Evolutionary conservation across 371 early-diverging fungal genomes (phyloP), one percentile per base, ranked within the genome.

Genomic region (Saksenaea oblongispora): DNA sequence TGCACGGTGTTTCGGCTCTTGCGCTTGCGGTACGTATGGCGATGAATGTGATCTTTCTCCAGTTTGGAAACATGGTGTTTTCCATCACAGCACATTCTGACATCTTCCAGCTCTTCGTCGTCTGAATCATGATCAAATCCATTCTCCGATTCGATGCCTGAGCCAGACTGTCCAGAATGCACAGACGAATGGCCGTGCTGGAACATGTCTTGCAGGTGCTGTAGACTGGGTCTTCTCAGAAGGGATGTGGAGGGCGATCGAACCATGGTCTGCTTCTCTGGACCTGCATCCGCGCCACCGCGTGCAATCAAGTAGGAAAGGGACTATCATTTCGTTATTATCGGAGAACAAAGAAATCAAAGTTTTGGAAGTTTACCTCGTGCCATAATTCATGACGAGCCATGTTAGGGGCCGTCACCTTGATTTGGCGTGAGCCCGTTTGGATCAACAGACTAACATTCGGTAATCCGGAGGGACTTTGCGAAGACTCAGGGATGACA

Each of bases 381-480:
- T 62, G 53, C 90, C 90, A 90, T 34, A 80, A 64, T 15, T 89
- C 84, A 58, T 90, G 90, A 57, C 84, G 83, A 28, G 79, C 80
- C 59, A 82, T 79, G 7, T 75, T 76, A 1, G 79, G 78, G 0
- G 90, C 90, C 54, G 84, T 88, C 73, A 90, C 61, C 66, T 88
- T 87, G 61, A 90, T 77, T 62, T 82, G 83, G 18, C 89, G 83
- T 39, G 73, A 80, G 7, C 74, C 70, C 11, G 89, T 89, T 54
- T 80, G 77, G 34, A 90, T 69, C 47, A 87, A 41, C 22, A 90
- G 70, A 61, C 87, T 86, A 64, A 83, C 79, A 37, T 73, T 66
- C 2, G 85, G 83, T 56, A 79, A 59, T 22, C 72, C 81, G 63
- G 76, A 59, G 22, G 66, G 63, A 14, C 63, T 62, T 8, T 67